phyloP scores from a whole-genome alignment of 805 yeast genomes.

The Saccharomycopsis sp. region DNA sequence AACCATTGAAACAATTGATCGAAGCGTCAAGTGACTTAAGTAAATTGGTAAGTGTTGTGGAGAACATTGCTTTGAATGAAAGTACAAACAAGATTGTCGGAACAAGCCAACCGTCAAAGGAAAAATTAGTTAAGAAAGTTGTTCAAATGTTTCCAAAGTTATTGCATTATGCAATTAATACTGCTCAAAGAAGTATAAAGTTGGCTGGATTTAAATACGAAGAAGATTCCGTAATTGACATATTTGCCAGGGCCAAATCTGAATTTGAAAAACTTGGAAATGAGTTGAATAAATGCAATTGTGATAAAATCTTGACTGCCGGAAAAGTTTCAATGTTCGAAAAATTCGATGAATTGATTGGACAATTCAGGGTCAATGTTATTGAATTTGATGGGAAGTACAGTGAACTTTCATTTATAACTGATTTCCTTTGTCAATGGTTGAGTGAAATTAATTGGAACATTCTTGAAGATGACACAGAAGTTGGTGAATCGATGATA shows the following conservation, averaged over 20 bases:
- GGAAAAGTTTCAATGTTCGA: slow-evolving; percentile 27
- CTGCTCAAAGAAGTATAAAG: slow-evolving; percentile 16
- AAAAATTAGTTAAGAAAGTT: neutral
- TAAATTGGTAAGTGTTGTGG: neutral
- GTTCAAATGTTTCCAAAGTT: slow-evolving; percentile 33
- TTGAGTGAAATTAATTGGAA: neutral
- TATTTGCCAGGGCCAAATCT: neutral
- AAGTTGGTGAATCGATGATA: neutral
- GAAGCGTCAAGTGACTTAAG: neutral
- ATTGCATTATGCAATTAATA: slow-evolving; percentile 29
- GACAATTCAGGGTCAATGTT: too few relatives aligned
- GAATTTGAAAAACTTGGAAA: neutral
- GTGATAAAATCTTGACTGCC: neutral
- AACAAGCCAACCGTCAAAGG: neutral
- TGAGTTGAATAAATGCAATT: too few relatives aligned
- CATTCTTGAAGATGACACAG: neutral
- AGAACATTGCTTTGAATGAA: neutral
- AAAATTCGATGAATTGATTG: neutral
- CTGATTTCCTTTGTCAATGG: too few relatives aligned
- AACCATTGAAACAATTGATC: slow-evolving; percentile 32
- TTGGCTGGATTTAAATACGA: neutral
- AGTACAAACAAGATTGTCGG: neutral
- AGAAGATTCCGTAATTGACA: neutral
- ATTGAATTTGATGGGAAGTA: too few relatives aligned
- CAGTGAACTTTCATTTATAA: too few relatives aligned